Evolutionary conservation across 768 basidiomycete genomes (phyloP), one percentile per base, ranked within the genome.

Genomic region (Boletus eberwhitei): DNA sequence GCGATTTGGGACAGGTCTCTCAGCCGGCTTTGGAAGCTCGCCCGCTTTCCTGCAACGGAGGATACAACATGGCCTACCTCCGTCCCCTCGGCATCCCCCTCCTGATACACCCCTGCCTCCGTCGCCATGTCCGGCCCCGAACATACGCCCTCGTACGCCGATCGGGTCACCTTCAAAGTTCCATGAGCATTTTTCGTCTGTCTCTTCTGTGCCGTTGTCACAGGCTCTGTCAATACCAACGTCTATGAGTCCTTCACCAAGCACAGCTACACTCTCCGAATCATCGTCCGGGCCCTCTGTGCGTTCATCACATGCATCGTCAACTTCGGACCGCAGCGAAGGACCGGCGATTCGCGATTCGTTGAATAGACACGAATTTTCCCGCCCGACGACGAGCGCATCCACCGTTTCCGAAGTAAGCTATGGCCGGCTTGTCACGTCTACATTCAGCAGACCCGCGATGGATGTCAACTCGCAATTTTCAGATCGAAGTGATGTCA

Each of bases 161-260:
- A 26, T 61, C 3, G 45, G 31, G 19, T 19, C 55, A 6, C 44
- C 55, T 32, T 71, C 69, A 6, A 70, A 72, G 45, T 70, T 72
- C 60, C 69, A 71, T 38, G 71, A 70, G 21, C 71, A 72, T 37
- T 54, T 70, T 41, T 66, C 69, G 19, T 70, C 69, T 1, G 54
- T 69, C 5, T 69, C 69, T 4, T 68, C 62, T 2, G 48, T 63
- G 29, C 58, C 67, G 1, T 21, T 49, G 17, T 61, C 66, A 21
- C 55, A 54, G 11, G 35, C 43, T 34, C 37, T 59, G 31, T 51
- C 61, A 7, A 49, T 54, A 8, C 48, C 57, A 0, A 19, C 29
- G 12, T 45, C 63, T 19, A 48, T 54, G 48, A 60, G 59, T 47
- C 57, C 65, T 29, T 59, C 61, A 5, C 58, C 52, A 13, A 70